A percentile compares a stretch with the other conserved stretches of the same genome.
Conservation (phyloP, 2,329 filamentous ascomycete species). For the Trichoderma sp. region DNA sequence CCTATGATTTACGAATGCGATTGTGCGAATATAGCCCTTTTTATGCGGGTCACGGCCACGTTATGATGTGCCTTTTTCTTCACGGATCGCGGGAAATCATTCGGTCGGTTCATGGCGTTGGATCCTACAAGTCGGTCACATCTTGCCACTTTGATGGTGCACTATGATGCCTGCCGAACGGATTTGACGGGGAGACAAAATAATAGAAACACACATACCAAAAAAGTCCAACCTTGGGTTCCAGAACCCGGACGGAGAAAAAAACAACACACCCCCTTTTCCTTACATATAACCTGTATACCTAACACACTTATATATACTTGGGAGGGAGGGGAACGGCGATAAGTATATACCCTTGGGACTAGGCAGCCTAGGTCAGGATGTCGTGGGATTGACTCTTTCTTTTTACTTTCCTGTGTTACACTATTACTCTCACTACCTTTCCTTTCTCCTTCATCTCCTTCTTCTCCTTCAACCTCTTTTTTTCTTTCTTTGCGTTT, state of each 20-base stretch:
- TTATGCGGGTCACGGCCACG: constrained; percentile 9
- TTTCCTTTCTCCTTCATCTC: constrained; percentile 11
- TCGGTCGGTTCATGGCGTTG: constrained; percentile 11
- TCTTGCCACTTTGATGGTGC: neutral
- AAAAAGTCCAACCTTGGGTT: neutral
- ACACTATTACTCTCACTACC: constrained; percentile 5
- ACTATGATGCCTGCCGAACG: constrained; percentile 2
- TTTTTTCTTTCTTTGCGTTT: neutral
- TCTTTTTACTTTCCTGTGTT: constrained; percentile 3
- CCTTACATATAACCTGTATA: constrained; percentile 22
- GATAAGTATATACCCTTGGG: constrained; percentile 22
- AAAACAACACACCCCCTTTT: neutral
- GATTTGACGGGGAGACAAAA: neutral
- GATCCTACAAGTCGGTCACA: neutral
- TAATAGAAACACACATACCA: neutral
- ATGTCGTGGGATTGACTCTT: constrained; percentile 13
- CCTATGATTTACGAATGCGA: constrained; percentile 21
- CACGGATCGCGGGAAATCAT: constrained; percentile 9
- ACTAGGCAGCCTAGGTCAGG: constrained; percentile 14
- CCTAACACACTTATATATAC: constrained; percentile 23
- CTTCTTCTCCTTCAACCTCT: neutral
- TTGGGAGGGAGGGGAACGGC: constrained; percentile 7
- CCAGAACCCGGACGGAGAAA: neutral
- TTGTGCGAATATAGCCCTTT: constrained; percentile 16
- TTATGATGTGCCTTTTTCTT: constrained; percentile 11